Base-by-base conservation (phyloP, 2,329 filamentous ascomycete species). In the Triangularia setosa region DNA sequence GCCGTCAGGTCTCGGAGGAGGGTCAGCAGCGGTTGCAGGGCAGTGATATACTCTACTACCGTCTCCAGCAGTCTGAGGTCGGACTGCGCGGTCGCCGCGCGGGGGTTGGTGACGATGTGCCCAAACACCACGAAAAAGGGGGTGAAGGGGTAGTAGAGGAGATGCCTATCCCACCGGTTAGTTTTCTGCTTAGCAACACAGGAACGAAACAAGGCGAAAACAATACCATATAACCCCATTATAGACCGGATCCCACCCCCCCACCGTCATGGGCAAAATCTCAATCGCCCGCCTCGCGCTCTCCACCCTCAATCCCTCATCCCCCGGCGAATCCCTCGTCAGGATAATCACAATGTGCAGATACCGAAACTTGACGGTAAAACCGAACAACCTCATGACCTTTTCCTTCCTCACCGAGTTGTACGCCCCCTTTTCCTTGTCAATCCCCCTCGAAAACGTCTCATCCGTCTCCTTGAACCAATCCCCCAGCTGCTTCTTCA, bases 81-180 rank as follows among this genome's bases (percentile, higher is more conserved):
- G 4, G 14, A 53, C 9, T 25, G 53, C 9, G 58, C 55, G 8
- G 52, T 27, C 21, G 53, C n/a, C 1, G 18, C 12, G 23, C 21
- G 2, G 18, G 58, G 56, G 33, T 63, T 58, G n/a, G 30, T 57
- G 21, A 65, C 25, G 25, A 65, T 28, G 24, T 63, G 30, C 18
- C 44, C 44, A 11, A 65, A 60, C 2, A 65, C 8, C 16, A 60
- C 60, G 23, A 65, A 63, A 23, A 65, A 63, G 7, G 64, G 56
- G 3, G 59, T 65, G 33, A 65, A 65, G 6, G 64, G 64, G 23
- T 60, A 62, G 48, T 65, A 65, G 1, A 65, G 60, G 3, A 65
- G 44, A n/a, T 65, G 64, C 64, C 35, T 40, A 14, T 48, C 40
- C 2, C 12, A n/a, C n/a, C n/a, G 6, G n/a, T 48, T 48, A 59